A percentile compares a stretch with the other conserved stretches of the same genome.
These are phyloP conservation scores for Pythium plurisporium DNA, from an alignment of 352 stramenopile species.

Conservation along the genomic window DNA sequence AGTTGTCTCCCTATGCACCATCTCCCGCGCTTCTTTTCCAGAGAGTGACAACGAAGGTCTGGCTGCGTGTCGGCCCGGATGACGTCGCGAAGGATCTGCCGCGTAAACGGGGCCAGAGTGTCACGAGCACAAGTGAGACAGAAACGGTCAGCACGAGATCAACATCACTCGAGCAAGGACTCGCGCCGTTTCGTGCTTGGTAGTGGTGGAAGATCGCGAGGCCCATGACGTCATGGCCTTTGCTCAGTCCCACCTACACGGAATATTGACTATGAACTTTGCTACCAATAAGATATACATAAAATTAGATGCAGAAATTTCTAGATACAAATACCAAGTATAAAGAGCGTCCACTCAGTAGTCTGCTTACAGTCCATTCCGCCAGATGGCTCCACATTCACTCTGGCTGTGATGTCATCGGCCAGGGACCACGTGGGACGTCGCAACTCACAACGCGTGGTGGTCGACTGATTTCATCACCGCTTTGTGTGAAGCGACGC, in stretches of 20 bases:
- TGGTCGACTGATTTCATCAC: conserved; percentile 3
- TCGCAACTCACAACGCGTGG: neutral
- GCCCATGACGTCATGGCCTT: neutral
- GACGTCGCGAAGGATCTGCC: too few relatives aligned
- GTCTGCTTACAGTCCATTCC: neutral
- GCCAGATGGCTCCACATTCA: conserved; percentile 7
- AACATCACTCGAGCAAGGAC: neutral
- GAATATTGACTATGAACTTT: neutral
- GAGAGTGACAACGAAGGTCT: too few relatives aligned
- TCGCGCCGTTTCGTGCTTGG: neutral
- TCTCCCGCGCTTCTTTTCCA: too few relatives aligned
- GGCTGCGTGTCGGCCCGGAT: too few relatives aligned
- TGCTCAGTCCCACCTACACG: neutral
- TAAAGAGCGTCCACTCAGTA: neutral
- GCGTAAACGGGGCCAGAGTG: too few relatives aligned
- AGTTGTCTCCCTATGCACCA: too few relatives aligned
- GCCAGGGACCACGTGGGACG: neutral
- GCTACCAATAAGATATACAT: neutral
- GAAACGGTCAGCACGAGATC: neutral
- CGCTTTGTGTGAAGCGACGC: neutral
- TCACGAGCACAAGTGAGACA: too few relatives aligned
- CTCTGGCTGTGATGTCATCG: conserved; percentile 8
- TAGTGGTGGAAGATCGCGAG: neutral
- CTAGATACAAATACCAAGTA: neutral
- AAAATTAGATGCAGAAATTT: neutral